A percentile compares a stretch with the other conserved stretches of the same genome.
Conservation (phyloP, 2,329 filamentous ascomycete species). For the Grosmannia serpens region DNA sequence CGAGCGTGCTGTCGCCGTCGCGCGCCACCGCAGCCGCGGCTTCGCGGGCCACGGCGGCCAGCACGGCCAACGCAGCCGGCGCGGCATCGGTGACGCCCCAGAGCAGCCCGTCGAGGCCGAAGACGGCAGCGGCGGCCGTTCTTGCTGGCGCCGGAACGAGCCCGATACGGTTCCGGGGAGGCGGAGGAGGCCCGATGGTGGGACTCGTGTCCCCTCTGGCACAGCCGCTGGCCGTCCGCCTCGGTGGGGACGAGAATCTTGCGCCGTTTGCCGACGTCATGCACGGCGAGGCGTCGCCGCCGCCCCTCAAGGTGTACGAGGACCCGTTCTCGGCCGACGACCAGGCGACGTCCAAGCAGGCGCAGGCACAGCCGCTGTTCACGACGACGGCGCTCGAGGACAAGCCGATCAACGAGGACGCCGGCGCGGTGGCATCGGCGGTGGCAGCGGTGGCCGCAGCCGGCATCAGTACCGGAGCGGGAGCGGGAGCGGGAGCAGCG, state of each 20-base stretch:
- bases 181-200: too few species aligned
- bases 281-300: constrained; percentile 19
- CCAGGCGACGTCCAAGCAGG: constrained; percentile 28
- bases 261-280: constrained; percentile 1
- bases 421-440: constrained; percentile 10
- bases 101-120: constrained; percentile 22
- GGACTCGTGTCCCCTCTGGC: too few species aligned
- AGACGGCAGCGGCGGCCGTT: background rate
- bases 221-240: constrained; percentile 16
- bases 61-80: background rate
- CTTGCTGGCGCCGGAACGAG: background rate
- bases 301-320: constrained; percentile 46
- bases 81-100: background rate
- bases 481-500: constrained; percentile 7
- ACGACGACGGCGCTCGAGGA: constrained; percentile 43
- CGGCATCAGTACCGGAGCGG: too few species aligned
- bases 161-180: background rate
- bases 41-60: background rate
- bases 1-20: constrained; percentile 34
- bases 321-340: constrained; percentile 43
- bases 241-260: constrained; percentile 33
- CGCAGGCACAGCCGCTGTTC: constrained; percentile 27
- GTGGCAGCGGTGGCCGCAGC: background rate
- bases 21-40: constrained; percentile 16
- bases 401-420: constrained; percentile 47